Conservation (phyloP, 2,329 filamentous ascomycete genomes). For the Stagonosporopsis tanaceti region DNA sequence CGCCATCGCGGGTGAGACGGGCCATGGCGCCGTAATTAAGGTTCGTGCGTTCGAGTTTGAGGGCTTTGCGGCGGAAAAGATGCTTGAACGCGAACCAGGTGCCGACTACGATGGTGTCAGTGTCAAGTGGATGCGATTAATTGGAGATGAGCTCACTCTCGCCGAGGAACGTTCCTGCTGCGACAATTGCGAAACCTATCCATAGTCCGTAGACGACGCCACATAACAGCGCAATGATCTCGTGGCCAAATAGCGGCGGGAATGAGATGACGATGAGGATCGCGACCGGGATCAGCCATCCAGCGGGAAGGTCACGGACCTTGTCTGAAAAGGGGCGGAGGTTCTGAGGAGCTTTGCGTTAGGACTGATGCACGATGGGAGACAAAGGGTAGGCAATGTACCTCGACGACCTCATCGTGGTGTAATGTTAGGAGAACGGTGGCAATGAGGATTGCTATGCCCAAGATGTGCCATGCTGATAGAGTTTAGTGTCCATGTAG, state of each 20-base stretch:
- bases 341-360: constrained; percentile 29
- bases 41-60: constrained; percentile 46
- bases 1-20: constrained; percentile 44
- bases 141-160: constrained; percentile 33
- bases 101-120: constrained; percentile 36
- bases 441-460: constrained; percentile 35
- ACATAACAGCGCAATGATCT: constrained; percentile 45
- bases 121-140: neutral
- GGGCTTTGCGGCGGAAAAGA: constrained; percentile 39
- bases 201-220: constrained; percentile 47
- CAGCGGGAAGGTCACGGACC: constrained; percentile 45
- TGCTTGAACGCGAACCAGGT: constrained; percentile 49
- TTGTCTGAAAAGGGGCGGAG: constrained; percentile 47
- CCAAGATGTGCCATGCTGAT: constrained; percentile 45
- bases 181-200: constrained; percentile 46
- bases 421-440: constrained; percentile 42
- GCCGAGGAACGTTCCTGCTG: constrained; percentile 46
- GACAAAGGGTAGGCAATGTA: constrained; percentile 19
- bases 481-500: constrained; percentile 16
- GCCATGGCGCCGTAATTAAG: constrained; percentile 49
- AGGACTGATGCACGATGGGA: constrained; percentile 2
- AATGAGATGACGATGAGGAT: constrained; percentile 48
- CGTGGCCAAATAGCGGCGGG: constrained; percentile 47
- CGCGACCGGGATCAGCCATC: constrained; percentile 46
- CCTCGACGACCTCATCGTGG: constrained; percentile 44